These are phyloP conservation scores for Avena eriantha DNA, from an alignment of 176 grass and related monocot species.

Conservation along the genomic window DNA sequence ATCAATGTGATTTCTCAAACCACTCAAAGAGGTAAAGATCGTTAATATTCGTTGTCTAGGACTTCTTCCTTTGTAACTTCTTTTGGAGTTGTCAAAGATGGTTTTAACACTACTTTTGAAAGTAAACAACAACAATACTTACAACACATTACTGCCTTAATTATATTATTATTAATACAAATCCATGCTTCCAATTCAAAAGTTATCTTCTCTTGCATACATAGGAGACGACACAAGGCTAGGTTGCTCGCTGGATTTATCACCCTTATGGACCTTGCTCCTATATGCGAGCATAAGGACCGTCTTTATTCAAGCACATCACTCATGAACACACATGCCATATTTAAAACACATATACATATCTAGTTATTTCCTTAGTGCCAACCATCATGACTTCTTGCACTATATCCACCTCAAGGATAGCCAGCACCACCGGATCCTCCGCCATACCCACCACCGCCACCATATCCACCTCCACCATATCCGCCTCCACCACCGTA, in stretches of 20 bases:
- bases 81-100: background rate
- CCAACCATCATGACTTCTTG: background rate
- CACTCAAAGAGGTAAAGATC: background rate
- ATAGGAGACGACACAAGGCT: background rate
- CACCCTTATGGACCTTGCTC: background rate
- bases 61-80: too few species aligned
- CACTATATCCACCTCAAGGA: background rate
- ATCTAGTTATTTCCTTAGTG: background rate
- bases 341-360: background rate
- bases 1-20: background rate
- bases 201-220: background rate
- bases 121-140: background rate
- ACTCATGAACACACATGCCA: background rate
- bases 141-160: background rate
- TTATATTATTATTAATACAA: too few species aligned
- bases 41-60: background rate
- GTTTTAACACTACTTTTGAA: background rate
- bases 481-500: background rate
- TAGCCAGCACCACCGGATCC: background rate
- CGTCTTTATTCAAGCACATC: background rate
- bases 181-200: background rate
- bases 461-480: background rate
- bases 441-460: background rate
- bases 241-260: background rate
- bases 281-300: constrained; percentile 5